A percentile compares a stretch with the other conserved stretches of the same genome.
Evolutionary conservation across 345 rosid species (phyloP).

Genomic region (Populus euphratica): DNA sequence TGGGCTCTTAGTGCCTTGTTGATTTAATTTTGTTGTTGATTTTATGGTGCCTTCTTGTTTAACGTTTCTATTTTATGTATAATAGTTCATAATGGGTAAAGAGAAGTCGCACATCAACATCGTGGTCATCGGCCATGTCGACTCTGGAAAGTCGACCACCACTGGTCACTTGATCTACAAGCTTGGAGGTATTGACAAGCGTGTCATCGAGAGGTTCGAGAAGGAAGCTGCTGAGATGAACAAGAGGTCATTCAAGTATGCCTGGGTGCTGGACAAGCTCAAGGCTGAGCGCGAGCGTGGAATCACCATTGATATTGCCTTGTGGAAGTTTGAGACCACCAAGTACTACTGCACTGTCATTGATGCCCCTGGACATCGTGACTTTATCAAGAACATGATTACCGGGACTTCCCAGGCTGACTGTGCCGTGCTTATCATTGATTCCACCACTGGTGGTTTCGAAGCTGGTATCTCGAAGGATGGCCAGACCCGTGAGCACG

Average conservation of each 20-base stretch:
- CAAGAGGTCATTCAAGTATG: conserved; percentile 85
- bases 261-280: conserved; percentile 83
- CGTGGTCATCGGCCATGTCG: conserved; percentile 88
- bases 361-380: conserved; percentile 84
- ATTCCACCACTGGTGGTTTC: conserved; percentile 82
- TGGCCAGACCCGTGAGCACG: conserved; percentile 75
- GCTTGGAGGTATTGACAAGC: conserved; percentile 85
- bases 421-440: conserved; percentile 74
- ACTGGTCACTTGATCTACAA: conserved; percentile 81
- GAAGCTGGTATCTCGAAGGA: conserved; percentile 84
- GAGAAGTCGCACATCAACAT: conserved; percentile 77
- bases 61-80: neutral
- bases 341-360: conserved; percentile 78
- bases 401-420: conserved; percentile 86
- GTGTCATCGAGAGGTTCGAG: conserved; percentile 81
- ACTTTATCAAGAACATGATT: conserved; percentile 80
- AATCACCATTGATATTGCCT: conserved; percentile 78
- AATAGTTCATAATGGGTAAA: conserved; percentile 50
- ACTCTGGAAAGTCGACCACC: conserved; percentile 84
- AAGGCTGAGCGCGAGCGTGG: conserved; percentile 90
- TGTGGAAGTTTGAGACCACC: conserved; percentile 82
- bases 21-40: no score
- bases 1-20: no score
- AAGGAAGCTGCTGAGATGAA: conserved; percentile 94
- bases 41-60: neutral